Base-by-base conservation (phyloP, 1,139 yeast genomes). In the Debaryomyces sp. region DNA sequence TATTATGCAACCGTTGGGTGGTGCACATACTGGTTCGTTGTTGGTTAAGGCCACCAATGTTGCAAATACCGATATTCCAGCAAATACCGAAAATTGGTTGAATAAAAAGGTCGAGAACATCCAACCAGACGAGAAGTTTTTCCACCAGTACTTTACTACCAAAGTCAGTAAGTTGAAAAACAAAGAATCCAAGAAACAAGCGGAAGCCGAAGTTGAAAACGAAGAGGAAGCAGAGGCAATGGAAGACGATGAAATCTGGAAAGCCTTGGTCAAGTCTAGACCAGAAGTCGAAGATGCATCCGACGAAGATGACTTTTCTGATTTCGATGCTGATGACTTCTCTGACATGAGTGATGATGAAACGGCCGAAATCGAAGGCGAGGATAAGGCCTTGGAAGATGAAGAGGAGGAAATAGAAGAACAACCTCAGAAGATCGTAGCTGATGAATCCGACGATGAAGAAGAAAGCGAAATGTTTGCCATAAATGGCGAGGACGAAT, bases 1-100 rank as follows among this genome's bases (percentile, higher is more conserved):
- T 44, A 92, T 94, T 65, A 95, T 95, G 98, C 99, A 94, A 75
- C 98, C 99, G 44, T 77, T 95, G 54, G 95, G 97, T 43, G 98
- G 98, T 50, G 81, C 86, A 1, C 90, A 87, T 53, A 85, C 91
- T n/a, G 90, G 89, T 7, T 74, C 85, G 1, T 73, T 89, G 50
- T 78, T 91, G 55, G 91, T 91, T 12, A 85, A 79, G 57, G 82
- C 90, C 23, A 81, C 89, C 3, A 82, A 81, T 59, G 70, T 73
- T 23, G 50, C 63, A 29, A 66, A 62, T 47, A 64, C 65, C 2
- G 81, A 76, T 41, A 61, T 80, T 15, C 96, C 97, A 2, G 95
- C 81, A 5, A 92, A 91, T 62, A 80, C 94, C 2, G 84, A 85
- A 56, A 86, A 91, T 64, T 94, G 98, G 98, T 71, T 86, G 49